phyloP scores from a whole-genome alignment of 345 rosid species.

The Rubroshorea leprosula region DNA sequence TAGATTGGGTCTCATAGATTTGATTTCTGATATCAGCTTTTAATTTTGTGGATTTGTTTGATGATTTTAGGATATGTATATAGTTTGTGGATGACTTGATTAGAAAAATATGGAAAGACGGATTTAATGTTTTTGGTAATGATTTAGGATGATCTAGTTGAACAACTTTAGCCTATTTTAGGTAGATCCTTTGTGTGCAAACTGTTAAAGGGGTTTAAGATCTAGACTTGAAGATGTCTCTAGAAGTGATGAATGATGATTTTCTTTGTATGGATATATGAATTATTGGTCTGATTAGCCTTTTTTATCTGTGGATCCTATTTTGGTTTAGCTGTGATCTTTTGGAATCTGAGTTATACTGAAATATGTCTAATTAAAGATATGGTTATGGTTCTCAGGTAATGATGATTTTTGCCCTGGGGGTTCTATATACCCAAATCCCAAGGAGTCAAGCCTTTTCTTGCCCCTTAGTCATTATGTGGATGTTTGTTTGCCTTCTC shows the following conservation, averaged over 20 bases:
- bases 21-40: too few species aligned
- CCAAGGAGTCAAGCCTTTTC: conserved; percentile 64
- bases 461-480: conserved; percentile 57
- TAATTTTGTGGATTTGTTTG: too few species aligned
- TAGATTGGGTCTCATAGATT: conserved; percentile 8
- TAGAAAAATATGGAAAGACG: too few species aligned
- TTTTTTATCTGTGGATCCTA: too few species aligned
- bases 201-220: too few species aligned
- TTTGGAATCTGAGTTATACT: background rate
- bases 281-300: background rate
- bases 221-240: too few species aligned
- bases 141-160: background rate
- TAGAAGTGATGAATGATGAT: too few species aligned
- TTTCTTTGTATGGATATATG: too few species aligned
- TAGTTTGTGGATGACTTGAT: background rate
- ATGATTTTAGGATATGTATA: background rate
- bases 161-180: background rate
- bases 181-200: conserved; percentile 2
- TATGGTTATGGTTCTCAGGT: conserved; percentile 33
- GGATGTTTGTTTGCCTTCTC: conserved; percentile 62
- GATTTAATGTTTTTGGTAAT: background rate
- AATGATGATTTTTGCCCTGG: conserved; percentile 64
- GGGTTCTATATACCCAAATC: conserved; percentile 66
- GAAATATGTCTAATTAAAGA: too few species aligned
- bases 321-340: too few species aligned